Percentiles rank a stretch among this genome's conserved stretches.
phyloP scores from a whole-genome alignment of 805 yeast genomes.

The Wickerhamiella lipophila region DNA sequence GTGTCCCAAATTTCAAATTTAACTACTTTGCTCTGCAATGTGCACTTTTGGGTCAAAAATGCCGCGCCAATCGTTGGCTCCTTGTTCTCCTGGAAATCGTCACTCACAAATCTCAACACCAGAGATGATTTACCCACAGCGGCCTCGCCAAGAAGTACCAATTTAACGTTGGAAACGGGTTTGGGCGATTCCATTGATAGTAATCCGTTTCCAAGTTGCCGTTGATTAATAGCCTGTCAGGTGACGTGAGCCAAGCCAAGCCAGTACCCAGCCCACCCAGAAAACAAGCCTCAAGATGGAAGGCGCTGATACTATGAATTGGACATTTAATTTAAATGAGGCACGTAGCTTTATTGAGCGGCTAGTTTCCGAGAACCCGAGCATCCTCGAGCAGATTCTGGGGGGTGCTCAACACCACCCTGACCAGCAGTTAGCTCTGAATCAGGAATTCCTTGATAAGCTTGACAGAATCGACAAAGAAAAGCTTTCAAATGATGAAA shows the following conservation, averaged over 20 bases:
- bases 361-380: neutral
- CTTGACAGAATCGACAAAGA: conserved; percentile 54
- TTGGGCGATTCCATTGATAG: conserved; percentile 21
- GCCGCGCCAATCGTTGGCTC: conserved; percentile 99
- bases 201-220: neutral
- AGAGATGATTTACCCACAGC: conserved; percentile 95
- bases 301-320: neutral
- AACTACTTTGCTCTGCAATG: conserved; percentile 71
- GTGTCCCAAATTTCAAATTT: conserved; percentile 62
- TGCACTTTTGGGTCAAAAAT: conserved; percentile 83
- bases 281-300: neutral
- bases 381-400: neutral
- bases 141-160: conserved; percentile 90
- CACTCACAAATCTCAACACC: conserved; percentile 82
- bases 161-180: conserved; percentile 63
- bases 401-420: neutral
- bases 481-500: conserved; percentile 34
- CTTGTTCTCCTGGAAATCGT: conserved; percentile 92
- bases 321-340: neutral
- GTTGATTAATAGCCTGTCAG: neutral
- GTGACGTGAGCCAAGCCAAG: neutral
- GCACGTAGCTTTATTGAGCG: neutral
- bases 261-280: neutral
- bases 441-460: conserved; percentile 55
- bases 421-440: neutral